phyloP scores from a whole-genome alignment of 148 eudicot genomes.

The Spergularia bocconei region DNA sequence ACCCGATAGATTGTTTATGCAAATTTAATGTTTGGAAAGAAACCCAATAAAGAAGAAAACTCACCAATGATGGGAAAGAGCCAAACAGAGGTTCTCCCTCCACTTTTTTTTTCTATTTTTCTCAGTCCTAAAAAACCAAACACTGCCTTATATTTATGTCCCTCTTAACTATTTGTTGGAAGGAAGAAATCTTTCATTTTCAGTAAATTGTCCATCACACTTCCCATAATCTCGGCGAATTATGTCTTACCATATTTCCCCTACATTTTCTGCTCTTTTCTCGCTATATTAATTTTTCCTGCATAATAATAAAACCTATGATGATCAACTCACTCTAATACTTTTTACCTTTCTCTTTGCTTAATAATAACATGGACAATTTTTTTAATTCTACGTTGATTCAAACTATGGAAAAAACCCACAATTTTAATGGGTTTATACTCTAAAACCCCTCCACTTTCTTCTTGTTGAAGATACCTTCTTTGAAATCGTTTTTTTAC shows the following conservation, averaged over 20 bases:
- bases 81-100: too few relatives aligned
- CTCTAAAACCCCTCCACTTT: constrained; percentile 25
- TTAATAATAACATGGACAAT: constrained; percentile 21
- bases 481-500: not conserved
- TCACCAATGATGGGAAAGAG: too few relatives aligned
- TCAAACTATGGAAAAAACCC: constrained; percentile 32
- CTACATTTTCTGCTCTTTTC: constrained; percentile 9
- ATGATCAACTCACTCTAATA: constrained; percentile 16
- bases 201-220: not conserved
- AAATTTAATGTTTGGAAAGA: too few relatives aligned
- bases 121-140: not conserved
- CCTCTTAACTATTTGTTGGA: constrained; percentile 1
- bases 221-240: constrained; percentile 17
- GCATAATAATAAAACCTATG: not conserved
- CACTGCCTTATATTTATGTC: constrained; percentile 8
- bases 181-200: not conserved
- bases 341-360: constrained; percentile 28
- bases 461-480: constrained; percentile 20
- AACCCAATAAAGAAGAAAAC: too few relatives aligned
- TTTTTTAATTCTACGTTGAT: constrained; percentile 16
- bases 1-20: too few relatives aligned
- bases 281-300: not conserved
- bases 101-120: not conserved
- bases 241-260: not conserved
- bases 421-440: constrained; percentile 27